A percentile compares a stretch with the other conserved stretches of the same genome.
phyloP scores from a whole-genome alignment of 129 eudicot species.

The Lactuca saligna region DNA sequence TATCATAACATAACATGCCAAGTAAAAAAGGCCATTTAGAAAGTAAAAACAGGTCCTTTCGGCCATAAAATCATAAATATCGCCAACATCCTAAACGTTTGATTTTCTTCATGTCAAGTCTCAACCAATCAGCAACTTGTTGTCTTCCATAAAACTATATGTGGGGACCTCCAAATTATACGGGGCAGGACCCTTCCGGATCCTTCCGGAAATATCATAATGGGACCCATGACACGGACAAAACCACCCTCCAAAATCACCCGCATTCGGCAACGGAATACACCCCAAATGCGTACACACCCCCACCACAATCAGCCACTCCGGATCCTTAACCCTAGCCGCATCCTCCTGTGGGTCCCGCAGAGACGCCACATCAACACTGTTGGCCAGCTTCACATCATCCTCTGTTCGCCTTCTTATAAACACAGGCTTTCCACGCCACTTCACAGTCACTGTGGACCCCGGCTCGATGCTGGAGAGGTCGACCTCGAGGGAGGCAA shows the following conservation, averaged over 20 bases:
- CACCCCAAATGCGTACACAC: conserved; percentile 71
- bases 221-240: conserved; percentile 74
- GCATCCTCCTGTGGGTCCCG: conserved; percentile 71
- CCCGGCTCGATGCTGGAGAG: conserved; percentile 66
- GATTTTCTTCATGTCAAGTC: not conserved
- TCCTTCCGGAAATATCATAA: conserved; percentile 66
- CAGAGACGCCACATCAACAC: conserved; percentile 53
- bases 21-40: not conserved
- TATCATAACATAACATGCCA: conserved; percentile 1
- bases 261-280: conserved; percentile 65
- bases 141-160: conserved; percentile 53
- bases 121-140: conserved; percentile 57
- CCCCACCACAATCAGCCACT: conserved; percentile 65
- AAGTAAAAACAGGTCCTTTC: conserved; percentile 29
- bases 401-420: conserved; percentile 62
- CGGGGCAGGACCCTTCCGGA: conserved; percentile 70
- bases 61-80: conserved; percentile 16
- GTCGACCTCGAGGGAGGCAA: conserved; percentile 65
- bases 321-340: conserved; percentile 59
- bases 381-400: conserved; percentile 53
- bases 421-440: conserved; percentile 76
- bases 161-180: conserved; percentile 67
- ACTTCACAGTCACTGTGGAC: conserved; percentile 56
- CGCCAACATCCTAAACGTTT: conserved; percentile 18
- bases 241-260: conserved; percentile 68